phyloP scores from a whole-genome alignment of 1,139 yeast genomes.

The Suhomyces coccinellae region DNA sequence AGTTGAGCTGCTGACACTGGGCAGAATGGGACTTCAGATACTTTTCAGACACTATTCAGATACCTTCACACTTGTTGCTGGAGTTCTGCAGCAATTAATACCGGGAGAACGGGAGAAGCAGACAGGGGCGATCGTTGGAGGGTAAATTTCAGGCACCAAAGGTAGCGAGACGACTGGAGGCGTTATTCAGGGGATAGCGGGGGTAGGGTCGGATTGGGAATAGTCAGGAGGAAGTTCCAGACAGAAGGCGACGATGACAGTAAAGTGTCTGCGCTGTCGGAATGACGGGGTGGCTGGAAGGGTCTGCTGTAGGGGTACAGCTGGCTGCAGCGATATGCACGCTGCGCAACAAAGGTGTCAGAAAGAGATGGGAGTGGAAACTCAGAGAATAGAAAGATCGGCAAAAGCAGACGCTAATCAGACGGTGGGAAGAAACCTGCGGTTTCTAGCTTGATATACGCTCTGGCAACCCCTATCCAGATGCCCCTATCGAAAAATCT shows the following conservation, averaged over 20 bases:
- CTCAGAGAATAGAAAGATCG: not conserved
- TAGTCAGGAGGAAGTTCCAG: too few species aligned
- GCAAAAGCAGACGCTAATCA: too few species aligned
- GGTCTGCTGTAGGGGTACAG: not conserved
- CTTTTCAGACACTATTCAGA: not conserved
- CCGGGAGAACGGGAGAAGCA: not conserved
- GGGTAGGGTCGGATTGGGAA: too few species aligned
- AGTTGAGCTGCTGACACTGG: not conserved
- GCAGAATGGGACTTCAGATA: too few species aligned
- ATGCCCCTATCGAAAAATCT: not conserved
- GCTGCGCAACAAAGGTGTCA: not conserved
- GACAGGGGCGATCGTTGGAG: not conserved
- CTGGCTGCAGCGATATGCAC: not conserved
- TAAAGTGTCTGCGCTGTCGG: not conserved
- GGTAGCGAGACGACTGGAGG: too few species aligned
- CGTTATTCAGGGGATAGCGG: too few species aligned
- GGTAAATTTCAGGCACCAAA: too few species aligned
- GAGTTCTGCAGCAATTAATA: too few species aligned
- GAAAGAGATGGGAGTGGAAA: too few species aligned
- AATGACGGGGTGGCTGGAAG: not conserved
- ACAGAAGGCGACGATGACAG: too few species aligned
- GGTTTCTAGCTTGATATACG: not conserved
- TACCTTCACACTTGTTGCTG: too few species aligned
- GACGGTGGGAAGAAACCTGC: too few species aligned
- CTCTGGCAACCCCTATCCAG: not conserved